Base-by-base conservation (phyloP, 1,284 basidiomycete genomes). In the Cutaneotrichosporon sp. region DNA sequence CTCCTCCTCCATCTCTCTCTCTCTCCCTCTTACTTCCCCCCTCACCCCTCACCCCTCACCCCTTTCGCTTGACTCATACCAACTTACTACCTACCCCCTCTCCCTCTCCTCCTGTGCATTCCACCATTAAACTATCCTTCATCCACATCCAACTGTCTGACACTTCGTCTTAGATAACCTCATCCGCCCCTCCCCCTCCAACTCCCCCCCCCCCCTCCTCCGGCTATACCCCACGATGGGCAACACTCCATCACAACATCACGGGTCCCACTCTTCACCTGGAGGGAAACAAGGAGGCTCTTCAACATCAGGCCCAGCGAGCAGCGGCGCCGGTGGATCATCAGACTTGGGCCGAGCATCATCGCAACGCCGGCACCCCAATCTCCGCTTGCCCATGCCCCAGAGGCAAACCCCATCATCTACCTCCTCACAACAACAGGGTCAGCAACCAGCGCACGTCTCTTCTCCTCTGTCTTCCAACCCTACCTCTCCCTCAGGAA, bases 381-480 rank as follows among this genome's bases (percentile, higher is more conserved):
- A 68, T 51, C 59, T 73, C 2, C 66, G 70, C n/a, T 55, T 73
- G 7, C 67, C 68, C 12, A 67, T 73, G 65, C 71, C 71, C 1
- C 51, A 61, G 33, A 60, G 65, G 19, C 42, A 31, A 31, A 14
- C 29, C 29, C 29, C 42, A 3, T 27, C 42, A 29, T n/a, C 35
- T 22, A n/a, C n/a, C n/a, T n/a, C n/a, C n/a, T 22, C 17, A 20
- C 42, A 44, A 31, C 61, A 62, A 35, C 32, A 39, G 34, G 11
- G 52, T 60, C 35, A 43, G 22, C 41, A 27, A 29, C 22, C 27
- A 10, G 42, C 27, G 25, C 41, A 43, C 25, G 27, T 22, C 42
- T 32, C 27, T 22, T 71, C 68, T 7, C 68, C 71, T 3, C 60
- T 62, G 26, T 60, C 61, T 1, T 67, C 63, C 16, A 67, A 70